Conservation (phyloP, 768 basidiomycete genomes). For the Leccinum olivaceopallidum region DNA sequence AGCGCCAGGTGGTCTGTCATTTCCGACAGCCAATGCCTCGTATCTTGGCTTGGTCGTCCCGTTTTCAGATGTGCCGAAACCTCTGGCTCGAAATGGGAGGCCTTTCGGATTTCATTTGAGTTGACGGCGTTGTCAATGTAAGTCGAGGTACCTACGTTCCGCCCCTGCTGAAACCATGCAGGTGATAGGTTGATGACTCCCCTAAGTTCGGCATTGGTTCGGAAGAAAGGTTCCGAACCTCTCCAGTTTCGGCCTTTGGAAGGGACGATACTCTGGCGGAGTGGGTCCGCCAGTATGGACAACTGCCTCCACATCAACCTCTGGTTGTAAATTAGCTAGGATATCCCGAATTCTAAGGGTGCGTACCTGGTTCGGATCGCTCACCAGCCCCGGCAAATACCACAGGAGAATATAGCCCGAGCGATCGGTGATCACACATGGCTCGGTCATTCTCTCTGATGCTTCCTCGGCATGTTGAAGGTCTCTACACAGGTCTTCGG, state of each 20-base stretch:
- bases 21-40: too few species aligned
- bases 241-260: background rate
- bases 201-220: background rate
- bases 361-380: background rate
- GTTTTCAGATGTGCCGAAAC: background rate
- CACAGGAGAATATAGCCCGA: background rate
- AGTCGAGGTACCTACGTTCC: background rate
- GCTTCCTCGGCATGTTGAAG: too few species aligned
- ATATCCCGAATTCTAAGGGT: background rate
- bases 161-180: background rate
- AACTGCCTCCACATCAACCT: too few species aligned
- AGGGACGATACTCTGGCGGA: too few species aligned
- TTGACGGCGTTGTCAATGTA: too few species aligned
- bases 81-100: background rate
- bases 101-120: background rate
- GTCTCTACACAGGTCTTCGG: too few species aligned
- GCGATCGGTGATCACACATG: too few species aligned
- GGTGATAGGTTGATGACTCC: background rate
- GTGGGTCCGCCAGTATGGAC: too few species aligned
- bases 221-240: background rate
- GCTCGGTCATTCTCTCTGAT: too few species aligned
- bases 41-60: background rate
- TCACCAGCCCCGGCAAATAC: background rate
- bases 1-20: too few species aligned
- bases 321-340: too few species aligned